phyloP scores from a whole-genome alignment of 306 rosid genomes.

The Canavalia ensiformis region DNA sequence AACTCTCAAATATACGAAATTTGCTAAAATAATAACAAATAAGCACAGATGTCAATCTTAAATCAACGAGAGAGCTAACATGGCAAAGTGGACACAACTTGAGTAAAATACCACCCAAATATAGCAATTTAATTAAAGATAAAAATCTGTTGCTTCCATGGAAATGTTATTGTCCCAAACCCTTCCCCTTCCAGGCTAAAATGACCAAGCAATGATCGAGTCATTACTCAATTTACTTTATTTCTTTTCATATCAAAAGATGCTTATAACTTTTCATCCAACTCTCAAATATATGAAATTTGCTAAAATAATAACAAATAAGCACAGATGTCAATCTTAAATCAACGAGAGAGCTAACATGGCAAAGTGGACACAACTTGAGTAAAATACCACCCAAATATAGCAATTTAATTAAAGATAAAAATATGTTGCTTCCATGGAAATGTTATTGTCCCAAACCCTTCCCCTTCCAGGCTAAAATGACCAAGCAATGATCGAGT shows the following conservation, averaged over 20 bases:
- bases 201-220: background rate
- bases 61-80: background rate
- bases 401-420: background rate
- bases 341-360: background rate
- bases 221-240: too few species aligned
- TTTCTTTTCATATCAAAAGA: conserved; percentile 22
- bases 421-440: background rate
- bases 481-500: background rate
- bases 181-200: background rate
- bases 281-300: conserved; percentile 1
- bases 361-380: background rate
- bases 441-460: background rate
- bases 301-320: background rate
- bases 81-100: background rate
- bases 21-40: background rate
- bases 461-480: background rate
- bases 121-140: background rate
- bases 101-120: background rate
- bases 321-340: background rate
- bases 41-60: background rate
- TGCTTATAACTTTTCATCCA: background rate
- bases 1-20: conserved; percentile 1
- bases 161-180: background rate
- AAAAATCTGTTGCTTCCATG: background rate
- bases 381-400: background rate